These are phyloP conservation scores for Butyriboletus loyo DNA, from an alignment of 768 basidiomycete species.

Conservation along the genomic window DNA sequence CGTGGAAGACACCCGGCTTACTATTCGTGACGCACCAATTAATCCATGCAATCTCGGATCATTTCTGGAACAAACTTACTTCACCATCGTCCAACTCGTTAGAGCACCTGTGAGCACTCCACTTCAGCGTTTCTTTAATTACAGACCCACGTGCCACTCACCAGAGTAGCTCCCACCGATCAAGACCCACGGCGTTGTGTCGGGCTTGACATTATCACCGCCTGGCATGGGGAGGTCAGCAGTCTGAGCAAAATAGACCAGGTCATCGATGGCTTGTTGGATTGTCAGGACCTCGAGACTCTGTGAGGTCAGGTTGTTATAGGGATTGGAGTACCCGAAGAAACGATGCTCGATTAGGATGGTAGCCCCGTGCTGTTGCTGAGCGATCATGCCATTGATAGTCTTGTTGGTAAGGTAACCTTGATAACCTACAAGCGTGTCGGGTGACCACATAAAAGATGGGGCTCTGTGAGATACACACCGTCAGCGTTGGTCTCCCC, in stretches of 20 bases:
- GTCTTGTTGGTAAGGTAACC: conserved; percentile 64
- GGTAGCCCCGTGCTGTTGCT: conserved; percentile 60
- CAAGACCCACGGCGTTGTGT: conserved; percentile 42
- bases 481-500: conserved; percentile 59
- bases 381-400: conserved; percentile 62
- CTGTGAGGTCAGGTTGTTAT: conserved; percentile 52
- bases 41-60: background rate
- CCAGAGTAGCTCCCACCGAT: conserved; percentile 44
- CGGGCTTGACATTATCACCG: conserved; percentile 58
- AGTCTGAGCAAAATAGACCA: conserved; percentile 66
- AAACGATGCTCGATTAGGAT: conserved; percentile 72
- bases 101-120: conserved; percentile 29
- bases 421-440: conserved; percentile 23
- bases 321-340: conserved; percentile 74
- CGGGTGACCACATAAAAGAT: background rate
- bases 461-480: background rate
- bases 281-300: conserved; percentile 62
- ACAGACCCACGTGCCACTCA: background rate
- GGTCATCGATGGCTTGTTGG: conserved; percentile 71
- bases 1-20: conserved; percentile 39
- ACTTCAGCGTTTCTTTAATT: background rate
- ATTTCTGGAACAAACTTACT: conserved; percentile 37
- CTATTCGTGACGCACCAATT: conserved; percentile 20
- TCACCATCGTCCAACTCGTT: conserved; percentile 68
- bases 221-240: conserved; percentile 65